Conservation (phyloP, 208 protist species). For the Trypanosoma scelopori region DNA sequence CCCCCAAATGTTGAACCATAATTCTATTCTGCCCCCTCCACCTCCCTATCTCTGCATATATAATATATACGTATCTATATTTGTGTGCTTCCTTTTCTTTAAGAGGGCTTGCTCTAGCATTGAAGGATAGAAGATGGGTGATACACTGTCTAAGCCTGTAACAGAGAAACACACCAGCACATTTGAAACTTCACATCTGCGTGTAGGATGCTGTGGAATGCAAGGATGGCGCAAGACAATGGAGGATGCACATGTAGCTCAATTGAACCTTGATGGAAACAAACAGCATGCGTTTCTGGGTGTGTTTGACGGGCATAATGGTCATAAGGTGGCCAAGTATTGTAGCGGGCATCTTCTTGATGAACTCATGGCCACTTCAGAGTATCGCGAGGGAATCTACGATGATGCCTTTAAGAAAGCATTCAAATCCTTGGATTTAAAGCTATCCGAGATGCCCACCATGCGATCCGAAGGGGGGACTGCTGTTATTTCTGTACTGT, state of each 20-base stretch:
- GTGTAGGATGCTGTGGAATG: slow-evolving; percentile 89
- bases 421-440: slow-evolving; percentile 66
- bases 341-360: slow-evolving; percentile 77
- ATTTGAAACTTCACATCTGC: slow-evolving; percentile 81
- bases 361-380: slow-evolving; percentile 51
- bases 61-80: slow-evolving; percentile 15
- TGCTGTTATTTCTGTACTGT: slow-evolving; percentile 78
- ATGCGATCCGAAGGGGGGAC: slow-evolving; percentile 70
- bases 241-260: slow-evolving; percentile 90
- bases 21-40: too few relatives aligned
- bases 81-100: background rate
- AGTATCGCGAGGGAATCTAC: slow-evolving; percentile 28
- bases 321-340: slow-evolving; percentile 76
- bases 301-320: slow-evolving; percentile 92
- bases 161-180: slow-evolving; percentile 90
- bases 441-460: slow-evolving; percentile 38
- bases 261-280: slow-evolving; percentile 76
- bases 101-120: slow-evolving; percentile 8
- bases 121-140: slow-evolving; percentile 52
- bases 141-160: slow-evolving; percentile 87
- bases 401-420: slow-evolving; percentile 61
- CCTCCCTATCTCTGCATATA: too few relatives aligned
- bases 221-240: slow-evolving; percentile 91
- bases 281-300: slow-evolving; percentile 79
- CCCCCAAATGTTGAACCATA: too few relatives aligned